Evolutionary conservation across 2,329 filamentous ascomycete species (phyloP).

Genomic region (Aspergillus sp.): DNA sequence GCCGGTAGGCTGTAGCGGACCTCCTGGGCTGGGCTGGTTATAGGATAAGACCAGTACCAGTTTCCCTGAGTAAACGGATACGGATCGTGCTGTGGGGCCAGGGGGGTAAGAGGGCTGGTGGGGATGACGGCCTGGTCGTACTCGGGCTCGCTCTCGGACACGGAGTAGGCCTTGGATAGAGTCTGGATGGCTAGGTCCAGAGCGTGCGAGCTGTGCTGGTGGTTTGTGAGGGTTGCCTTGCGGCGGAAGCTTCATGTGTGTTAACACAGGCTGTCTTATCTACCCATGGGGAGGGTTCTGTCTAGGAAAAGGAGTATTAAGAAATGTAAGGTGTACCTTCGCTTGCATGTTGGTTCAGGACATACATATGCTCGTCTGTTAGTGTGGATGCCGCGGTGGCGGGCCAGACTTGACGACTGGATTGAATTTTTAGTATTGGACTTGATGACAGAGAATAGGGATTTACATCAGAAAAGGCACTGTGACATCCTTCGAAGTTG

Average conservation of each 20-base stretch:
- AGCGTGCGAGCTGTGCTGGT: slow-evolving; percentile 40
- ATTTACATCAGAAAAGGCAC: slow-evolving; percentile 46
- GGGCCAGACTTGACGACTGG: slow-evolving; percentile 42
- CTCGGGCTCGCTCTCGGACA: slow-evolving; percentile 34
- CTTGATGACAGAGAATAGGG: not conserved
- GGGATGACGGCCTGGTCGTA: slow-evolving; percentile 12
- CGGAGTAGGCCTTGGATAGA: slow-evolving; percentile 35
- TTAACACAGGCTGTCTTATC: no score
- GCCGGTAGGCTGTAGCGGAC: slow-evolving; percentile 23
- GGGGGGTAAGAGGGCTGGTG: no score
- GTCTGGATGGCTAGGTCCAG: slow-evolving; percentile 33
- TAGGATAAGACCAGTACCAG: slow-evolving; percentile 21
- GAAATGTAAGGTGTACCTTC: slow-evolving; percentile 28
- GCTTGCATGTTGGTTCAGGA: slow-evolving; percentile 40
- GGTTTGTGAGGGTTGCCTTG: slow-evolving; percentile 44
- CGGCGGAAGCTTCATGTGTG: slow-evolving; percentile 35
- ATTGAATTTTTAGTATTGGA: slow-evolving; percentile 8
- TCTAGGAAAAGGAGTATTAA: not conserved
- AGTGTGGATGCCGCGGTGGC: slow-evolving; percentile 42
- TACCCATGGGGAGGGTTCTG: not conserved
- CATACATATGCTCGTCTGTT: slow-evolving; percentile 42
- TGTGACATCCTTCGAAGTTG: slow-evolving; percentile 43
- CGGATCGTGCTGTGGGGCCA: slow-evolving; percentile 23
- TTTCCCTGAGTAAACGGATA: slow-evolving; percentile 37
- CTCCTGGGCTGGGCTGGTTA: slow-evolving; percentile 34